Evolutionary conservation across 2,329 filamentous ascomycete genomes (phyloP), one percentile per base, ranked within the genome.

Genomic region (Trichoderma hamatum): DNA sequence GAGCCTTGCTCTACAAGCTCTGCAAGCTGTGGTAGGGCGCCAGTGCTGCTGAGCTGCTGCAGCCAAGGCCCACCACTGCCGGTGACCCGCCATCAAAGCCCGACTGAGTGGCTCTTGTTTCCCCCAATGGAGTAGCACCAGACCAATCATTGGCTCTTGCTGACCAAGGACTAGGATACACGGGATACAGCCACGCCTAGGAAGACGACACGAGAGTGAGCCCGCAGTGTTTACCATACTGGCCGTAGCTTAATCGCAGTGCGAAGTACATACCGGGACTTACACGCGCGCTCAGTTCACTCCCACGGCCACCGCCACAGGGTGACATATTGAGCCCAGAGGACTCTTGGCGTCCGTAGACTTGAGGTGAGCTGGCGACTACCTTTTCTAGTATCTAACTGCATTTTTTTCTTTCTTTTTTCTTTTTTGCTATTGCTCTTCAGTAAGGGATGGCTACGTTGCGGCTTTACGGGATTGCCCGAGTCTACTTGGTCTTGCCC

Each of bases 41-140:
- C 49, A 52, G 43, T 30, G 61, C 54, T 60, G 61, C 67, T 58
- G 16, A 43, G 39, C 39, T 61, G 52, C 55, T 69, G 68, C 56
- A 28, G 68, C 63, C 54, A 32, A 49, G 46, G 62, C 32, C 51
- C 51, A 64, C 32, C 60, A 34, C 52, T 65, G 43, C 60, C 43
- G 69, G 59, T 55, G 66, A 34, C 52, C 69, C 69, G 69, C 65
- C 51, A 66, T 66, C 69, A 68, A 69, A 70, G 43, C 54, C 61
- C 59, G 52, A 60, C 43, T 54, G 58, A 54, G 61, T 60, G 51
- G 39, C 56, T 70, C 65, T 56, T 30, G 58, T 67, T 67, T 55
- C 56, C 62, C 62, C 58, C 19, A 16, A 13, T 43, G 26, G 21
- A 59, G 39, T 34, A 10, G 10, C 52, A 59, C 54, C 14, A 58